phyloP scores from a whole-genome alignment of 2,329 filamentous ascomycete species.

The Grosmannia penicillata region DNA sequence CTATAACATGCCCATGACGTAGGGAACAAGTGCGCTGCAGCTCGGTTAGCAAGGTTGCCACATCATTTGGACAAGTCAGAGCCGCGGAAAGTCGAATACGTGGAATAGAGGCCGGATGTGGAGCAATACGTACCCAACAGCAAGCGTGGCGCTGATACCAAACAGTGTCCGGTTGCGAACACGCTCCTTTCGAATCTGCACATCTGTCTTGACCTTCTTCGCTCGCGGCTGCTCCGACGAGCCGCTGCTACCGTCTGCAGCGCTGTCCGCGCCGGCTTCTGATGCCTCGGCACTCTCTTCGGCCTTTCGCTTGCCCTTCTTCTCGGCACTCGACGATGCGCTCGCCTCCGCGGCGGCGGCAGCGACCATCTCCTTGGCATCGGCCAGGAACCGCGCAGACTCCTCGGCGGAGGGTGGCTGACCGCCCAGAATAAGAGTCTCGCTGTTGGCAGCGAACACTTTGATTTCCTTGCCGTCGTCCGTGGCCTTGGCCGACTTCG shows the following conservation, averaged over 20 bases:
- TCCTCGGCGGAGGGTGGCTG: constrained; percentile 64
- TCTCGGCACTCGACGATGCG: constrained; percentile 23
- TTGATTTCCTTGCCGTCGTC: constrained; percentile 58
- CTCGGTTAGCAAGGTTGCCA: constrained; percentile 1
- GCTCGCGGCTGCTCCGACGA: constrained; percentile 11
- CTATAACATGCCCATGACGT: constrained; percentile 14
- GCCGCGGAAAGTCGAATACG: too few species aligned
- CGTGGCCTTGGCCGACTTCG: constrained; percentile 33
- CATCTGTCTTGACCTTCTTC: constrained; percentile 72
- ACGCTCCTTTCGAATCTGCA: constrained; percentile 69
- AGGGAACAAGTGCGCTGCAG: constrained; percentile 14
- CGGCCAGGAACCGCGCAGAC: constrained; percentile 67
- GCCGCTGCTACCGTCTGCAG: constrained; percentile 11
- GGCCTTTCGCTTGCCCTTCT: constrained; percentile 58
- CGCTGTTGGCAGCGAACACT: too few species aligned
- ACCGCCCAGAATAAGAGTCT: too few species aligned
- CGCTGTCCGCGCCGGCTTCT: constrained; percentile 38
- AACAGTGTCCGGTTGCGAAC: constrained; percentile 76
- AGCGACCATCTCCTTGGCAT: constrained; percentile 79
- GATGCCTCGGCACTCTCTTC: constrained; percentile 55
- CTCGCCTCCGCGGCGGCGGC: constrained; percentile 33
- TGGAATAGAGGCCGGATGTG: background rate
- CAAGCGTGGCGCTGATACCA: constrained; percentile 74
- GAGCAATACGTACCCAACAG: constrained; percentile 61
- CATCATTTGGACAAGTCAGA: background rate